Percentiles rank a stretch among this genome's conserved stretches.
phyloP scores from a whole-genome alignment of 2,329 filamentous ascomycete species.

The Cadophora gregata region DNA sequence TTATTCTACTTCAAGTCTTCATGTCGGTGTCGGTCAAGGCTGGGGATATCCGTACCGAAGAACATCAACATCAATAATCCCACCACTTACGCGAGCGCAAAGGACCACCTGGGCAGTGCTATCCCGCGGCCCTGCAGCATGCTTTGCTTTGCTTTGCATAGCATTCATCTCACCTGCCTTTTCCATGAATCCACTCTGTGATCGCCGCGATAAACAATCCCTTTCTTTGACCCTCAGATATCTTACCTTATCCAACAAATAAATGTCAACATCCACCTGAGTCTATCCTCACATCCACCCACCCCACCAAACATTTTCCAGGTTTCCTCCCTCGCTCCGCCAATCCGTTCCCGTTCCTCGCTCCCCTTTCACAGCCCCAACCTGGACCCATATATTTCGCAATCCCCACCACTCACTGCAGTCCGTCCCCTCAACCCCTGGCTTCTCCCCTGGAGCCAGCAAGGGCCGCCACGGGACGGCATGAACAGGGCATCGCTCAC shows the following conservation, averaged over 20 bases:
- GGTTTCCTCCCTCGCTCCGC: not conserved
- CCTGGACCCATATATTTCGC: not conserved
- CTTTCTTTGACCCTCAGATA: not conserved
- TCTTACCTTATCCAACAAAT: not conserved
- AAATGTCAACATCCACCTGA: not conserved
- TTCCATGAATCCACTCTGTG: not conserved
- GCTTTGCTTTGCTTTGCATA: no score
- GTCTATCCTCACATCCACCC: not conserved
- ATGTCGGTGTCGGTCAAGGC: slow-evolving; percentile 4
- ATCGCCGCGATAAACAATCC: not conserved
- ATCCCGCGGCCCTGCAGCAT: not conserved
- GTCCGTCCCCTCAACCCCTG: not conserved
- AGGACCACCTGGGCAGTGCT: not conserved
- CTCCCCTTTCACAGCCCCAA: not conserved
- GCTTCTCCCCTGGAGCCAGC: not conserved
- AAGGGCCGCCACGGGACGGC: not conserved
- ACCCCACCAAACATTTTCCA: not conserved
- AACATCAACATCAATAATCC: not conserved
- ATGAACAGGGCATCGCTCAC: not conserved
- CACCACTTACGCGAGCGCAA: not conserved
- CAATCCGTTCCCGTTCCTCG: not conserved
- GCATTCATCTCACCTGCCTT: not conserved
- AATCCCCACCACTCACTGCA: not conserved
- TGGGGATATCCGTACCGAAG: slow-evolving; percentile 14
- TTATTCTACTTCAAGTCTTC: not conserved